These are phyloP conservation scores for Puya raimondii DNA, from an alignment of 176 grass and related monocot genomes.

Conservation along the genomic window DNA sequence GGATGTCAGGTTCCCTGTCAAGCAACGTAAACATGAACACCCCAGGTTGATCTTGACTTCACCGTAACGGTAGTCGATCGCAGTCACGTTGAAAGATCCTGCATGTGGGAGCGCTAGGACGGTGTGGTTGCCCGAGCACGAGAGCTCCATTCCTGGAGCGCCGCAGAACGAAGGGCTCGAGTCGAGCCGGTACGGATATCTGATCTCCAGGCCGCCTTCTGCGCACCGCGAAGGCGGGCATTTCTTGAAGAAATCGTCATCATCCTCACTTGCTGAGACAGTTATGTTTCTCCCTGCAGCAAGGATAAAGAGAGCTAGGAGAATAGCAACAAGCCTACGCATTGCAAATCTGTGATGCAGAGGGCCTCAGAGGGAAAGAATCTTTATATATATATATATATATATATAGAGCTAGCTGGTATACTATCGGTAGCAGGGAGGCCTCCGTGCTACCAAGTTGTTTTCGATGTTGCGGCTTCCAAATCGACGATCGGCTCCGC, in stretches of 20 bases:
- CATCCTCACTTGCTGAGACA: not conserved
- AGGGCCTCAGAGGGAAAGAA: too few species aligned
- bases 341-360: too few species aligned
- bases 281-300: not conserved
- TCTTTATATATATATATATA: too few species aligned
- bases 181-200: constrained; percentile 23
- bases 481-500: too few species aligned
- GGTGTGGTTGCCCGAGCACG: constrained; percentile 15
- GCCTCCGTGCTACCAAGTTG: too few species aligned
- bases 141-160: constrained; percentile 8
- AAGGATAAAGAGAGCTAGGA: too few species aligned
- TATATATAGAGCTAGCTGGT: too few species aligned
- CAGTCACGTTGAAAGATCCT: constrained; percentile 14
- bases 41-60: constrained; percentile 4
- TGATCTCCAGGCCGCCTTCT: constrained; percentile 13
- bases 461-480: too few species aligned
- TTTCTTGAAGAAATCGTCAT: constrained; percentile 17
- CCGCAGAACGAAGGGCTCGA: constrained; percentile 19
- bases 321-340: too few species aligned
- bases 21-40: constrained; percentile 4
- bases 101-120: not conserved
- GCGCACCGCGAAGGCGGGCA: constrained; percentile 10
- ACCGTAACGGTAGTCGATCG: constrained; percentile 1
- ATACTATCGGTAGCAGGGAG: too few species aligned
- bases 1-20: constrained; percentile 5